phyloP scores from a whole-genome alignment of 2,329 filamentous ascomycete species.

The Alternaria solani region DNA sequence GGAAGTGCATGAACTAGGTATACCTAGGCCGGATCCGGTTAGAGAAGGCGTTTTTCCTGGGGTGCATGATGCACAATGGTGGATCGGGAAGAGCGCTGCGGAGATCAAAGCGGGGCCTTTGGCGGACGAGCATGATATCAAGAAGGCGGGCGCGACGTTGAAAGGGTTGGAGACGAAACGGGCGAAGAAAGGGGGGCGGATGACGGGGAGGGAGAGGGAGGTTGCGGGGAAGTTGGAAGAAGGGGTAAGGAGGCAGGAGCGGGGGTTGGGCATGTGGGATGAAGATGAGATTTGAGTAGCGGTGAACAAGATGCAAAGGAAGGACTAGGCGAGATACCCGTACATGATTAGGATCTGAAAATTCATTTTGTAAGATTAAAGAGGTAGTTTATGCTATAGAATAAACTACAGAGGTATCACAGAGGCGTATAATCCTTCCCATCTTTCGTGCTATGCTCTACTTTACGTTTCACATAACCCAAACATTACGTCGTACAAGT shows the following conservation, averaged over 20 bases:
- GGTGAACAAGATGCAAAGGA: no score
- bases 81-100: slow-evolving; percentile 14
- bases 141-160: neutral
- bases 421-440: neutral
- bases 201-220: neutral
- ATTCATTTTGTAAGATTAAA: neutral
- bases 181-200: neutral
- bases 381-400: slow-evolving; percentile 3
- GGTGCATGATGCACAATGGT: slow-evolving; percentile 21
- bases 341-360: neutral
- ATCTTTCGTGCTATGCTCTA: neutral
- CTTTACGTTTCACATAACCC: neutral
- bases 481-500: slow-evolving; percentile 7
- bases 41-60: neutral
- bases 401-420: slow-evolving; percentile 3
- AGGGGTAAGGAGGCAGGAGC: slow-evolving; percentile 12
- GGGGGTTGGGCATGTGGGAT: neutral
- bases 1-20: slow-evolving; percentile 12
- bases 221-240: slow-evolving; percentile 20
- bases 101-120: slow-evolving; percentile 22
- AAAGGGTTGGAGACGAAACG: slow-evolving; percentile 4
- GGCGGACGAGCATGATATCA: slow-evolving; percentile 14
- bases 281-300: neutral
- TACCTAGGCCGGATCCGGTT: slow-evolving; percentile 12
- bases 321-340: no score